Percentiles rank a stretch among this genome's conserved stretches.
Conservation (phyloP, 108 stramenopile species). For the Pelagomonas calceolata region DNA sequence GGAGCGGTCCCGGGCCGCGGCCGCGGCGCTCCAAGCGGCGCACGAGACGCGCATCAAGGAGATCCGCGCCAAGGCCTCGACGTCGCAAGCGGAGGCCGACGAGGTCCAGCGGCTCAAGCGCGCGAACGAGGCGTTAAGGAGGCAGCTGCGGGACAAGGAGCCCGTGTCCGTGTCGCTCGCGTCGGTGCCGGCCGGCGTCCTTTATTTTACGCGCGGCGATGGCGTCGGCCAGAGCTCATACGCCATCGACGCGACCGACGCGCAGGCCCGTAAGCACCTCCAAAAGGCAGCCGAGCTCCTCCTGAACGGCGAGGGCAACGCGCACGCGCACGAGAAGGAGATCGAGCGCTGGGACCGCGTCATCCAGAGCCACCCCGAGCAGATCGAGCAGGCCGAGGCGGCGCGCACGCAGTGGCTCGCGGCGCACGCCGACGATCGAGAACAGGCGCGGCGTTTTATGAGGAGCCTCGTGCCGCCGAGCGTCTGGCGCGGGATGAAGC, state of each 20-base stretch:
- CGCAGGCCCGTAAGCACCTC: neutral
- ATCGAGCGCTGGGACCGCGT: neutral
- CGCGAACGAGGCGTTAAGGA: neutral
- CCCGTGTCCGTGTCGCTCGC: no score
- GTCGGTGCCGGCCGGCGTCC: no score
- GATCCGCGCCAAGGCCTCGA: no score
- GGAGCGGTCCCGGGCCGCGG: no score
- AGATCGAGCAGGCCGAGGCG: neutral
- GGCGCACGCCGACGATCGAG: neutral
- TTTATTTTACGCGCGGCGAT: no score
- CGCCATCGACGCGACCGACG: no score
- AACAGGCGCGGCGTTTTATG: neutral
- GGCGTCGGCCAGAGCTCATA: no score
- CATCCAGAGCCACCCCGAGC: neutral
- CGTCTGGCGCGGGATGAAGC: neutral
- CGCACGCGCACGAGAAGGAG: neutral
- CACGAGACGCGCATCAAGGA: no score
- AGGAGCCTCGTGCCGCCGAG: neutral
- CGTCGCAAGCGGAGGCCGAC: neutral
- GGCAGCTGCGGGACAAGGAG: neutral
- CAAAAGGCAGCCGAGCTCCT: neutral
- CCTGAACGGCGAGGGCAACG: neutral
- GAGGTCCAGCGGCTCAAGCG: neutral
- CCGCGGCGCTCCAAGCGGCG: no score
- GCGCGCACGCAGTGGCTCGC: neutral